phyloP scores from a whole-genome alignment of 1,284 basidiomycete species.

The Irpex rosettiformis region DNA sequence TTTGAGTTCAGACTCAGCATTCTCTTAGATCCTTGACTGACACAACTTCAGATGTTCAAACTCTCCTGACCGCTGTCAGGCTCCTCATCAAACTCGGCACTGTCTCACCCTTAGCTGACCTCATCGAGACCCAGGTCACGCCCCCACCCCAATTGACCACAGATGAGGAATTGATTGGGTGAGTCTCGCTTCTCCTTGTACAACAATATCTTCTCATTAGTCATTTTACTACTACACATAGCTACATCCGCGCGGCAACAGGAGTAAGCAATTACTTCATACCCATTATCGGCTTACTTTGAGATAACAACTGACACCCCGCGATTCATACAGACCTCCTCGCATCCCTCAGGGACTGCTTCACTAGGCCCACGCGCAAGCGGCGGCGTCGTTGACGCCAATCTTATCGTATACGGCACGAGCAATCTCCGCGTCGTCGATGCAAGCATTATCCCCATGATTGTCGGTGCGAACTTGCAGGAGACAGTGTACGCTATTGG shows the following conservation, averaged over 20 bases:
- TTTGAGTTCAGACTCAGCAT: background rate
- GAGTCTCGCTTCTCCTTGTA: background rate
- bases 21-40: background rate
- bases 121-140: background rate
- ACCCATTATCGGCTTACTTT: background rate
- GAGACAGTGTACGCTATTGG: slow-evolving; percentile 8
- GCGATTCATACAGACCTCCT: background rate
- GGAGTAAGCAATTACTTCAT: background rate
- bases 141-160: background rate
- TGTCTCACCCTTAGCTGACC: background rate
- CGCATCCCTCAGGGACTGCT: slow-evolving; percentile 27
- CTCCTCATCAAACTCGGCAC: background rate
- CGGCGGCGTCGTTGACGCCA: slow-evolving; percentile 50
- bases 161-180: slow-evolving; percentile 3
- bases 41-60: background rate
- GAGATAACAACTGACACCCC: background rate
- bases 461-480: background rate
- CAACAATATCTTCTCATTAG: background rate
- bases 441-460: background rate
- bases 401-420: slow-evolving; percentile 38
- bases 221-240: background rate
- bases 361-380: slow-evolving; percentile 45
- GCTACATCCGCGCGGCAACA: background rate
- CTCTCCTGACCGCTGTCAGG: background rate
- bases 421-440: slow-evolving; percentile 21